These are phyloP conservation scores for Pythium dissimile DNA, from an alignment of 352 stramenopile genomes.

Conservation along the genomic window DNA sequence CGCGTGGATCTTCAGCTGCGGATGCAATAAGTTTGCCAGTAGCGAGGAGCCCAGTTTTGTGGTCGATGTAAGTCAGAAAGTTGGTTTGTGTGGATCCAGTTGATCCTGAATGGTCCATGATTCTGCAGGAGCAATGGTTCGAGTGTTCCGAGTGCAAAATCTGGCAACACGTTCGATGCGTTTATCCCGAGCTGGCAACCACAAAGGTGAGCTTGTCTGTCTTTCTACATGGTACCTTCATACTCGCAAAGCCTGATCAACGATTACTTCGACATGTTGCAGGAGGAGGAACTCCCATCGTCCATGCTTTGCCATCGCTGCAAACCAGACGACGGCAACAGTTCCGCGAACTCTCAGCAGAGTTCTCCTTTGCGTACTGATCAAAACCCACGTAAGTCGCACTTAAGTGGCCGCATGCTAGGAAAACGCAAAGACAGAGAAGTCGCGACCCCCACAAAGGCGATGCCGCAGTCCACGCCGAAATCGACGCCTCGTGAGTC, in stretches of 20 bases:
- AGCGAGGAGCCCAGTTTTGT: conserved; percentile 43
- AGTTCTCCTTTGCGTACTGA: background rate
- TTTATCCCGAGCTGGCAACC: conserved; percentile 42
- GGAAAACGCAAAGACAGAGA: conserved; percentile 15
- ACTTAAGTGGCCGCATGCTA: background rate
- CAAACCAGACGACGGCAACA: conserved; percentile 7
- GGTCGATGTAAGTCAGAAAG: conserved; percentile 43
- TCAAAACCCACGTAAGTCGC: background rate
- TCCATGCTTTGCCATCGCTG: conserved; percentile 60
- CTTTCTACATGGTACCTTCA: no score
- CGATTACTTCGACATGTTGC: background rate
- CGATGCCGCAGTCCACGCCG: conserved; percentile 15
- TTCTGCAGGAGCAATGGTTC: conserved; percentile 72
- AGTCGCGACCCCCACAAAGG: conserved; percentile 26
- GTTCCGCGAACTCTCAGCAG: background rate
- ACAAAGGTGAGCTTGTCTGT: conserved; percentile 27
- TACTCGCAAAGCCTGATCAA: no score
- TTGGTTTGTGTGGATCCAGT: no score
- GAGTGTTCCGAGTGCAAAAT: conserved; percentile 78
- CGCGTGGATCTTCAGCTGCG: conserved; percentile 75
- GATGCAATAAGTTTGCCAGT: conserved; percentile 60
- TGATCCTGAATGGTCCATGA: no score
- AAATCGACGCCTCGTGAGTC: background rate
- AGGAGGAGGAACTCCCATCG: conserved; percentile 42
- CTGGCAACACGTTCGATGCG: conserved; percentile 69